Percentiles rank a stretch among this genome's conserved stretches.
Evolutionary conservation across 805 yeast species (phyloP).

Genomic region (Myxozyma mucilagina): DNA sequence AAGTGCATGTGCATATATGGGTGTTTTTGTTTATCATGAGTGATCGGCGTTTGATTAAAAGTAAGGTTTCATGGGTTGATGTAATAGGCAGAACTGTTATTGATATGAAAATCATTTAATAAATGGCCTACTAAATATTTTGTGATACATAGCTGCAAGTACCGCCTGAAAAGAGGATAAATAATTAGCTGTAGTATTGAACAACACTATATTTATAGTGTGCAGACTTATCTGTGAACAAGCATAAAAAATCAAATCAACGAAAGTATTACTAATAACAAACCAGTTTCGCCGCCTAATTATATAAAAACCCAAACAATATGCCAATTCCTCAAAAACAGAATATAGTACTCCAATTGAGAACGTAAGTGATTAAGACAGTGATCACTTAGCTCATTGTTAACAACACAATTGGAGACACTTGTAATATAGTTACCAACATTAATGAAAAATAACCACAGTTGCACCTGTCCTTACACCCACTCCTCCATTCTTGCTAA

Average conservation of each 20-base stretch:
- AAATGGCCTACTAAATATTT: neutral
- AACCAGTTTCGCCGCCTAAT: slow-evolving; percentile 1
- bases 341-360: neutral
- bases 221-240: neutral
- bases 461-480: neutral
- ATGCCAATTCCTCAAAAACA: neutral
- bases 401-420: too few relatives aligned
- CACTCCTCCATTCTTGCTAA: neutral
- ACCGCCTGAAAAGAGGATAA: neutral
- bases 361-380: neutral
- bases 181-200: neutral
- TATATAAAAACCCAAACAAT: neutral
- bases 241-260: neutral
- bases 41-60: slow-evolving; percentile 6
- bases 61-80: slow-evolving; percentile 12
- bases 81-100: slow-evolving; percentile 4
- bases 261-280: neutral
- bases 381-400: too few relatives aligned
- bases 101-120: neutral
- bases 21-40: slow-evolving; percentile 22
- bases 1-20: slow-evolving; percentile 24
- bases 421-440: neutral
- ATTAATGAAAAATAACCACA: neutral
- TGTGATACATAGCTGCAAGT: neutral
- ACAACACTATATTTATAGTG: neutral